Conservation (phyloP, 192 early-diverging fungal genomes). For the Umbelopsis isabellina region DNA sequence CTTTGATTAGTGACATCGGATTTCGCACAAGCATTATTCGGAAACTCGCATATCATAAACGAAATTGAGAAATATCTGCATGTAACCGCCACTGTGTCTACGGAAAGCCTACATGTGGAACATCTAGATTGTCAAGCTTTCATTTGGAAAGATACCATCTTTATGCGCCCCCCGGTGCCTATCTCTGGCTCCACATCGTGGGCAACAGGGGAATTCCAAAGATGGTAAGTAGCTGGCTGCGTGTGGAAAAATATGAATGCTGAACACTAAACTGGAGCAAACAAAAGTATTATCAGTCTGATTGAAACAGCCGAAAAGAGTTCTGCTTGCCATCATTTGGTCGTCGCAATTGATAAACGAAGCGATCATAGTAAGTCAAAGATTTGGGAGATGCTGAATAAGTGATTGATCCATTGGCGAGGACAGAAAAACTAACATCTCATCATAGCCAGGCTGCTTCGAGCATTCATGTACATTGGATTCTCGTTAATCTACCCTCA, state of each 20-base stretch:
- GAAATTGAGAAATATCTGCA: background rate
- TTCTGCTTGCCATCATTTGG: slow-evolving; percentile 34
- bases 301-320: slow-evolving; percentile 44
- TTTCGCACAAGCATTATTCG: background rate
- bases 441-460: slow-evolving; percentile 44
- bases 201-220: slow-evolving; percentile 38
- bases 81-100: slow-evolving; percentile 3
- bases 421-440: too few species aligned
- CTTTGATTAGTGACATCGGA: background rate
- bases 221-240: slow-evolving; percentile 22
- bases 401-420: too few species aligned
- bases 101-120: background rate
- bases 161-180: slow-evolving; percentile 31
- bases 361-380: slow-evolving; percentile 1
- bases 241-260: background rate
- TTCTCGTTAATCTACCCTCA: slow-evolving; percentile 62
- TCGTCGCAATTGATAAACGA: slow-evolving; percentile 35
- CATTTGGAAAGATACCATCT: slow-evolving; percentile 38
- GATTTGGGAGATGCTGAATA: background rate
- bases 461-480: slow-evolving; percentile 69
- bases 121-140: slow-evolving; percentile 35
- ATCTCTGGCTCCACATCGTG: slow-evolving; percentile 30
- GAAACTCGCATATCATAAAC: background rate
- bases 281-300: slow-evolving; percentile 34
- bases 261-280: too few species aligned